phyloP scores from a whole-genome alignment of 2,329 filamentous ascomycete species.

The Xylaria sp. region DNA sequence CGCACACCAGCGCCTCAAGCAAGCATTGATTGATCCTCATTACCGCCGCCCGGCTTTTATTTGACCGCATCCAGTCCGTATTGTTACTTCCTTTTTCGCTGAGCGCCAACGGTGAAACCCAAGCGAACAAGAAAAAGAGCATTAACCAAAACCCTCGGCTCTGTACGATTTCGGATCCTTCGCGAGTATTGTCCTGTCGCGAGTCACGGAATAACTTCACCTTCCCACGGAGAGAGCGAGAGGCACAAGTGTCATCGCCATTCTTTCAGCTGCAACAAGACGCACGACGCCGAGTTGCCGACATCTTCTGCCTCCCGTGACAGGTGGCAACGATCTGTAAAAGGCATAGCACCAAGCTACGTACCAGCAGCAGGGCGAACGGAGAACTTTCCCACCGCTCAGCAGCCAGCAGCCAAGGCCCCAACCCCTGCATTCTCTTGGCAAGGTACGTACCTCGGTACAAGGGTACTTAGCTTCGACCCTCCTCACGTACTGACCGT shows the following conservation, averaged over 20 bases:
- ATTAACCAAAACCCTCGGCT: slow-evolving; percentile 28
- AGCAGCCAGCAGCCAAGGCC: slow-evolving; percentile 27
- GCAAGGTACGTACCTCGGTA: slow-evolving; percentile 23
- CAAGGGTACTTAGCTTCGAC: slow-evolving; percentile 5
- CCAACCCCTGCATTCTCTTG: slow-evolving; percentile 34
- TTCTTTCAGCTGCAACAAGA: slow-evolving; percentile 18
- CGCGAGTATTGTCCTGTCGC: slow-evolving; percentile 14
- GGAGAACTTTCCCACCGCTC: slow-evolving; percentile 22
- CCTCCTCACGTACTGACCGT: slow-evolving; percentile 31
- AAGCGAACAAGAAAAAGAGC: slow-evolving; percentile 19
- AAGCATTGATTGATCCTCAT: slow-evolving; percentile 36
- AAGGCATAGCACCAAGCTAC: background rate
- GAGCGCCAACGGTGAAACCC: slow-evolving; percentile 36
- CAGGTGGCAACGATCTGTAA: slow-evolving; percentile 1
- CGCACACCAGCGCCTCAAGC: slow-evolving; percentile 45
- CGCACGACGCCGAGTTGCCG: slow-evolving; percentile 31
- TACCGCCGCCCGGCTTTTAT: slow-evolving; percentile 22
- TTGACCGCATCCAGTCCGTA: slow-evolving; percentile 33
- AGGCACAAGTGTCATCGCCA: slow-evolving; percentile 26
- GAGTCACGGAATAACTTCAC: slow-evolving; percentile 5
- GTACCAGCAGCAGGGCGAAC: slow-evolving; percentile 25
- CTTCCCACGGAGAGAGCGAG: slow-evolving; percentile 35
- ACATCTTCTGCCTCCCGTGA: slow-evolving; percentile 13
- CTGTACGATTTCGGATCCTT: slow-evolving; percentile 10
- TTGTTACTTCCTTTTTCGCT: slow-evolving; percentile 24